These are phyloP conservation scores for Dryas alaskensis DNA, from an alignment of 306 rosid species.

Conservation along the genomic window DNA sequence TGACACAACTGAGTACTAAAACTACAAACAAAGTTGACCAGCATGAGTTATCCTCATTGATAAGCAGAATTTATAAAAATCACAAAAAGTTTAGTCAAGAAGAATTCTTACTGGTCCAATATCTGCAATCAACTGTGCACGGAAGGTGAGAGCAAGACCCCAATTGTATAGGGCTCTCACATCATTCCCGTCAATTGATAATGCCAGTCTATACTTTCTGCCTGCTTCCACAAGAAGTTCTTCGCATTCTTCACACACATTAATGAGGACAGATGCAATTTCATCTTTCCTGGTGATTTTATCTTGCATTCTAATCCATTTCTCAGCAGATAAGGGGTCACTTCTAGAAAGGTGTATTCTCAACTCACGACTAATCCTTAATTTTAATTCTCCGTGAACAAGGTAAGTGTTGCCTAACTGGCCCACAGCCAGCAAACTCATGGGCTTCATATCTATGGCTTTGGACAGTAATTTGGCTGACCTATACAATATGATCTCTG, in stretches of 20 bases:
- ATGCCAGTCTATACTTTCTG: conserved; percentile 84
- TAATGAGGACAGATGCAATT: conserved; percentile 58
- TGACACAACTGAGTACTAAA: conserved; percentile 14
- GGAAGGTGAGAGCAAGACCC: conserved; percentile 97
- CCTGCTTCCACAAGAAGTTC: conserved; percentile 89
- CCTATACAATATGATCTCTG: conserved; percentile 66
- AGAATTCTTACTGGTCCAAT: conserved; percentile 79
- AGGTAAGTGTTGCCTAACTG: conserved; percentile 85
- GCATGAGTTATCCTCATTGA: background rate
- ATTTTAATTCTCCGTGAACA: conserved; percentile 93
- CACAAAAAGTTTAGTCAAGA: conserved; percentile 9
- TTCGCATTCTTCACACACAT: conserved; percentile 87
- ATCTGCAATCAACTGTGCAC: conserved; percentile 88
- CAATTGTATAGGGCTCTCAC: conserved; percentile 86
- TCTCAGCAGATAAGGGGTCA: conserved; percentile 40
- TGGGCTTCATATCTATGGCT: conserved; percentile 79
- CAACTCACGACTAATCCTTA: conserved; percentile 75
- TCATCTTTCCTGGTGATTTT: conserved; percentile 52
- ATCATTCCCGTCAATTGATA: conserved; percentile 81
- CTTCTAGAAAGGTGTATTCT: conserved; percentile 62
- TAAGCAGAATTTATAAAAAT: background rate
- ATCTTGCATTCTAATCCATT: conserved; percentile 42
- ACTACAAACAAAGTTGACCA: background rate
- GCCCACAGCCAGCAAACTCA: conserved; percentile 93
- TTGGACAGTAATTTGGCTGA: conserved; percentile 72